Base-by-base conservation (phyloP, 805 yeast genomes). In the Kuraishia borneana region DNA sequence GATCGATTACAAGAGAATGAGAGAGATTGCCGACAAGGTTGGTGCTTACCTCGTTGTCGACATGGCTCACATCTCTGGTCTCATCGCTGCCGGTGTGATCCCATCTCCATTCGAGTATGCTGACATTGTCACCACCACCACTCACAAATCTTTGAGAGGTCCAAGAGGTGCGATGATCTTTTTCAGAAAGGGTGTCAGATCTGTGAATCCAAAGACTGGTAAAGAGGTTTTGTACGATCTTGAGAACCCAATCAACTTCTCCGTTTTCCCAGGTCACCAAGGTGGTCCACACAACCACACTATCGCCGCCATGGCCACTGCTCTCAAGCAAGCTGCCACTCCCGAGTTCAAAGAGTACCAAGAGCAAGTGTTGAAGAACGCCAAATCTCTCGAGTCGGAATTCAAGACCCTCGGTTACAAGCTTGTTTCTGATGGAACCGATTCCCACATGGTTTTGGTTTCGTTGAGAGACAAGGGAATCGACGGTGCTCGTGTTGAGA, bases 241-340 rank as follows among this genome's bases (percentile, higher is more conserved):
- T 60, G 97, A 92, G 64, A 80, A 76, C 61, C 84, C 84, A 58
- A 88, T 92, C 65, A 92, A 92, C 73, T 92, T 92, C 62, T 87
- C 96, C 7, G 98, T 92, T 36, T 92, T 92, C 89, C 98, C 98
- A 52, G 98, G 95, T 47, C 98, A 92, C 65, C 98, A 92, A 70
- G 98, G 98, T 70, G 98, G 98, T 58, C 98, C 98, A 51, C 97
- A 92, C 67, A 92, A 92, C 72, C 98, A 92, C 68, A 92, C 98
- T 46, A 92, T 92, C 57, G 81, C 96, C 47, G 98, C 97, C 23
- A 67, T 92, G 51, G 96, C 97, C 13, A 92, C 88, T 43, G 97
- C 98, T 34, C 75, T 92, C 58, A 87, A 87, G 60, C 98, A 92
- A 68, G 94, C 95, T 40, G 70, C 75, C 43, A 68, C 84, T 34